Evolutionary conservation across 1,284 basidiomycete species (phyloP).

Genomic region (Cryptococcus sp.): DNA sequence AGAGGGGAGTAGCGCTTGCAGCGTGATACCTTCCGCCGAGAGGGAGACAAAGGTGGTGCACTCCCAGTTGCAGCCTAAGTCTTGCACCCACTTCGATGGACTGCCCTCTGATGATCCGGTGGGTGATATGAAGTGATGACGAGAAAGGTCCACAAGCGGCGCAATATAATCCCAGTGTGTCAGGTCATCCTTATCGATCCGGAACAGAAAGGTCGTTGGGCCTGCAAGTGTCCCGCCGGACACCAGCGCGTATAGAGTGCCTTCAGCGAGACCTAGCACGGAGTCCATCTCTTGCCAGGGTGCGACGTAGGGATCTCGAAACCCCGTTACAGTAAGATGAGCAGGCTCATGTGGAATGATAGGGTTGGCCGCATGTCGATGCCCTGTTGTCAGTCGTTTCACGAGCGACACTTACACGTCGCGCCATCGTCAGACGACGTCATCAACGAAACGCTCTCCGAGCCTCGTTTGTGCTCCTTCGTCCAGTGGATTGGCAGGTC

Average conservation of each 20-base stretch:
- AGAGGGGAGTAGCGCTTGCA: no score
- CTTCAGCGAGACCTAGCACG: background rate
- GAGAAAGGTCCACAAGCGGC: conserved; percentile 6
- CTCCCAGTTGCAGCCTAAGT: conserved; percentile 21
- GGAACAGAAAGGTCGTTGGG: conserved; percentile 15
- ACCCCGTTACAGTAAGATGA: conserved; percentile 12
- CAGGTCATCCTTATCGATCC: conserved; percentile 11
- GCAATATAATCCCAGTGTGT: conserved; percentile 14
- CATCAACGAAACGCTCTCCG: conserved; percentile 15
- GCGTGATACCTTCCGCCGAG: no score
- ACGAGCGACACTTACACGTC: conserved; percentile 10
- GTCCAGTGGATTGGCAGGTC: conserved; percentile 8
- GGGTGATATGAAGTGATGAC: background rate
- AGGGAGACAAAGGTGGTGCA: conserved; percentile 14
- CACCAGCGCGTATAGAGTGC: conserved; percentile 13
- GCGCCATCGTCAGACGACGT: conserved; percentile 12
- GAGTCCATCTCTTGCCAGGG: conserved; percentile 16
- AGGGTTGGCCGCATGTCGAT: conserved; percentile 12
- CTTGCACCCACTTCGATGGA: no score
- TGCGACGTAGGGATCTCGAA: conserved; percentile 17
- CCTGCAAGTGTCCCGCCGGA: conserved; percentile 14
- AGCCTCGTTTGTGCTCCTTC: conserved; percentile 9
- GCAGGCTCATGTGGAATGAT: conserved; percentile 11
- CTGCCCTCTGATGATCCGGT: conserved; percentile 8
- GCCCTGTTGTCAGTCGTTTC: conserved; percentile 5